Evolutionary conservation across 176 grass and related monocot species (phyloP), one percentile per base, ranked within the genome.

Genomic region (Tillandsia leiboldiana): DNA sequence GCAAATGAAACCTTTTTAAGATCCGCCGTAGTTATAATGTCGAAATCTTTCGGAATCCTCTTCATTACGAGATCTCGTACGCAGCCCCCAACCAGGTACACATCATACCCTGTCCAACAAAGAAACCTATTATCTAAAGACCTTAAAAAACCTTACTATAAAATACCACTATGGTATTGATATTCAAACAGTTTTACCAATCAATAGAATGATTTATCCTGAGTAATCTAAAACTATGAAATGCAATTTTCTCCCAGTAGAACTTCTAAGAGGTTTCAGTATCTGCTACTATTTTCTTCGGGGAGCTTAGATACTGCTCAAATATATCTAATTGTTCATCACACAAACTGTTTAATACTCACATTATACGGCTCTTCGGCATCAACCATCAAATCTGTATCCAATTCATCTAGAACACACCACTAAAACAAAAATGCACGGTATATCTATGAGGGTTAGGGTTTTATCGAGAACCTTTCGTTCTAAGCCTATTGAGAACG

Each of bases 61-160:
- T 88, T 90, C 95, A 99, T 80, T 70, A 99, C 79, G 75, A 94
- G 82, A 88, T 99, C 95, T 54, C 87, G 81, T 70, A 99, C 95
- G 82, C 87, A 99, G 64, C 95, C 90, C 17, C 87, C 90, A 54
- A 99, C 95, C 51, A 99, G 74, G 80, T 99, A 99, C 23, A 82
- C 90, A 63, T 99, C 90, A 82, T 94, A 93, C 63, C 95, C 95
- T 94, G 79, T 15, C 7, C 20, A 72, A 69, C 48, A 80, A 51
- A 48, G 33, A 42, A 70, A 61, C 2, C 52, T 0, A 15, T 14
- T 15, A 47, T 26, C 9, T 61, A n/a, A 15, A 61, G 9, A 9
- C 20, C n/a, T 17, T 59, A 17, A 9, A 17, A 59, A 59, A 14
- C 56, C 15, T 20, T 8, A 18, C 20, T 59, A 22, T 20, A 5